phyloP scores from a whole-genome alignment of 805 yeast genomes.

The Saccharomycopsis olivae region DNA sequence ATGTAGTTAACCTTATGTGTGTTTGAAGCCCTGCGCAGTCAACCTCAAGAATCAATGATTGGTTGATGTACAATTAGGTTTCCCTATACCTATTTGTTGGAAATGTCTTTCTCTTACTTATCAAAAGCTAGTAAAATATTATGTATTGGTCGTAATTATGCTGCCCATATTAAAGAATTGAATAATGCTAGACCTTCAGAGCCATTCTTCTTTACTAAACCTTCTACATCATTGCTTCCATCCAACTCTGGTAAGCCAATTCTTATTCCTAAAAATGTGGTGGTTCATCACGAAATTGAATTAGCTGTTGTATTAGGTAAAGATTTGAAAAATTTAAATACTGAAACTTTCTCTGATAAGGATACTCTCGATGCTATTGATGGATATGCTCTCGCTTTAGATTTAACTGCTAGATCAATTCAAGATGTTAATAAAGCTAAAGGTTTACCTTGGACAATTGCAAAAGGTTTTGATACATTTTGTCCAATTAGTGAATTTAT shows the following conservation, averaged over 20 bases:
- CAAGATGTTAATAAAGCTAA: constrained; percentile 90
- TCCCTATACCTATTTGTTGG: too few species aligned
- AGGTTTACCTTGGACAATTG: constrained; percentile 95
- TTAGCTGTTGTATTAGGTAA: constrained; percentile 68
- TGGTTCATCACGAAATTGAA: constrained; percentile 89
- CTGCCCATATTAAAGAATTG: constrained; percentile 89
- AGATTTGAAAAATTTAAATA: constrained; percentile 45
- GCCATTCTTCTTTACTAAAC: constrained; percentile 91
- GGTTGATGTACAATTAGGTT: too few species aligned
- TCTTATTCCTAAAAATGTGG: constrained; percentile 68
- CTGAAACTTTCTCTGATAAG: constrained; percentile 41
- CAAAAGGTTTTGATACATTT: constrained; percentile 95
- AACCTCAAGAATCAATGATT: too few species aligned
- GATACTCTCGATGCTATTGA: constrained; percentile 72
- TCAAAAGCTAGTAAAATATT: constrained; percentile 66
- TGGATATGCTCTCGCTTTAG: constrained; percentile 86
- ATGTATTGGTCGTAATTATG: constrained; percentile 94
- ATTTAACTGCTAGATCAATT: constrained; percentile 91
- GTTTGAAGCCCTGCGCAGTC: too few species aligned
- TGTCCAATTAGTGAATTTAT: constrained; percentile 75
- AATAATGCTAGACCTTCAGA: constrained; percentile 71
- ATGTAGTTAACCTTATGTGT: too few species aligned
- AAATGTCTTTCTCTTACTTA: constrained; percentile 46
- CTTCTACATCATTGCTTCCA: constrained; percentile 64
- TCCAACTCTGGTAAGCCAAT: constrained; percentile 44